These are phyloP conservation scores for Athelia sp. DNA, from an alignment of 1,284 basidiomycete genomes.

Conservation along the genomic window DNA sequence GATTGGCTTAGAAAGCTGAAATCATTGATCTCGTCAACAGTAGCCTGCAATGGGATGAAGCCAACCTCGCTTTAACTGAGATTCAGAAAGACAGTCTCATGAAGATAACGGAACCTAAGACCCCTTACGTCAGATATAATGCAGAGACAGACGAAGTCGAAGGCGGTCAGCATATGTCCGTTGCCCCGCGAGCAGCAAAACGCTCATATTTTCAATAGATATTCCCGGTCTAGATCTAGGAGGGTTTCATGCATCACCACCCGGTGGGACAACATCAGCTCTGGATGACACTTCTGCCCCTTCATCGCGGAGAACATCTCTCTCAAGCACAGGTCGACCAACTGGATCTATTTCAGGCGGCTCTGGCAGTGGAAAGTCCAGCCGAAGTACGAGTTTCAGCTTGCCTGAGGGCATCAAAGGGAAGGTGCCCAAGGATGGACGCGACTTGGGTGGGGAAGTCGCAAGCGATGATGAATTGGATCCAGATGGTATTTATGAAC, in stretches of 20 bases:
- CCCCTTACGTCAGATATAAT: constrained; percentile 90
- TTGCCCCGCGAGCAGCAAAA: constrained; percentile 3
- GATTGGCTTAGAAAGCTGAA: constrained; percentile 2
- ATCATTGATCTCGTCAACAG: constrained; percentile 19
- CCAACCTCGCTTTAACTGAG: constrained; percentile 85
- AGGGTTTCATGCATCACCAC: constrained; percentile 29
- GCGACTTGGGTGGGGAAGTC: constrained; percentile 57
- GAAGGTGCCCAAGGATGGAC: constrained; percentile 41
- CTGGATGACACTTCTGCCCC: constrained; percentile 53
- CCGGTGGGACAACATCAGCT: constrained; percentile 39
- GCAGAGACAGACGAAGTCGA: constrained; percentile 80
- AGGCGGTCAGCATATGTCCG: constrained; percentile 50
- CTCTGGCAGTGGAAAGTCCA: constrained; percentile 59
- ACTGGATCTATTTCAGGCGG: constrained; percentile 41
- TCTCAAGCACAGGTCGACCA: constrained; percentile 57
- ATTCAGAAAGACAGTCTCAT: constrained; percentile 90
- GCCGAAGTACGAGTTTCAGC: constrained; percentile 80
- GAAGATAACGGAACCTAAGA: constrained; percentile 97
- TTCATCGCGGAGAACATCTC: constrained; percentile 76
- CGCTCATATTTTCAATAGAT: constrained; percentile 36
- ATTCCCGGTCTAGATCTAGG: constrained; percentile 62
- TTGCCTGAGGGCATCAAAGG: constrained; percentile 64
- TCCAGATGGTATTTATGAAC: constrained; percentile 66
- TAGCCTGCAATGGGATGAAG: constrained; percentile 86
- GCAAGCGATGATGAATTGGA: constrained; percentile 81